Base-by-base conservation (phyloP, 805 yeast genomes). In the Metschnikowia lochheadii region DNA sequence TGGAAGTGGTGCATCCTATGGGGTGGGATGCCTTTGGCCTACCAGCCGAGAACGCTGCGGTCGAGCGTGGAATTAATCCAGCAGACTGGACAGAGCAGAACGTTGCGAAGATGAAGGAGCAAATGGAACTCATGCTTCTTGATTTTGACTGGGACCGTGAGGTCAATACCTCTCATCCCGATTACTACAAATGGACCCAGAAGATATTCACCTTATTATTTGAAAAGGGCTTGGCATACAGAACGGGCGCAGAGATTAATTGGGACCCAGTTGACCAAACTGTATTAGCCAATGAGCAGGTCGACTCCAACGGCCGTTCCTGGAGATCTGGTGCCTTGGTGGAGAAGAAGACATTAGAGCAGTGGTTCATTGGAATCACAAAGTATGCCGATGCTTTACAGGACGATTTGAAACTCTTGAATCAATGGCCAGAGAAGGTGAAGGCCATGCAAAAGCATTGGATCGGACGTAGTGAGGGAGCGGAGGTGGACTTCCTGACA, bases 1-100 rank as follows among this genome's bases (percentile, higher is more conserved):
- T 76, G 57, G 70, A 83, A 36, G 96, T 92, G 13, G 75, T 92
- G 2, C 96, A 94, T 63, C 97, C 98, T 0, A 91, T 94, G 96
- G 99, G 99, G 0, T 94, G 97, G 97, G 99, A 94, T 73, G 96
- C 98, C 0, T 94, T 94, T 75, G 99, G 99, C 0, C 73, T 94
- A 26, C 99, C 99, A 0, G 99, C 99, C 0, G 99, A 94, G 65
- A 94, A 94, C 66, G 99, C 99, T 0, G 99, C 99, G 0, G 84
- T 89, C 31, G 96, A 91, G 65, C 71, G 96, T 54, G 82, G 82
- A 1, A 76, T 89, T 11, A 82, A 81, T 54, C 97, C 99, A 0
- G 79, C 81, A 0, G 77, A 67, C 1, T 94, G 99, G 99, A 94
- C 99, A 0, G 75, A 70, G 39, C 61, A 72, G 14, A 94, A 94